Evolutionary conservation across 2,329 filamentous ascomycete species (phyloP).

Genomic region (Sarocladium kiliense): DNA sequence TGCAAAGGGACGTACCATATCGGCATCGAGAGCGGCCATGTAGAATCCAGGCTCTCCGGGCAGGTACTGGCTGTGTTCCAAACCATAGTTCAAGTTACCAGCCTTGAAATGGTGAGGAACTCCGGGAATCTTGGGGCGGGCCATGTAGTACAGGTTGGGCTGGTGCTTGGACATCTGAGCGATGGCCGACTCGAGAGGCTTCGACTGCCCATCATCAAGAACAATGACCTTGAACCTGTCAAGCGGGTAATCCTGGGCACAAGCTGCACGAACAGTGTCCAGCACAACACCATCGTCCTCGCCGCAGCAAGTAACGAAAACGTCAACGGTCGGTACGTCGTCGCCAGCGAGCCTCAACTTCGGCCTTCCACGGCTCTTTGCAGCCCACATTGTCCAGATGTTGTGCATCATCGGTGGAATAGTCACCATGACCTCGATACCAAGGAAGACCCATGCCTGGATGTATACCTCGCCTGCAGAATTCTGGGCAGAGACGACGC

Average conservation of each 20-base stretch:
- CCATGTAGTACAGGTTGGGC: slow-evolving; percentile 48
- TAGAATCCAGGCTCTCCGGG: slow-evolving; percentile 51
- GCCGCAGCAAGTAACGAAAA: slow-evolving; percentile 53
- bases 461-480: slow-evolving; percentile 33
- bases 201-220: slow-evolving; percentile 48
- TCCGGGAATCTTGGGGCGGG: slow-evolving; percentile 42
- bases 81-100: slow-evolving; percentile 58
- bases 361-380: slow-evolving; percentile 48
- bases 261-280: slow-evolving; percentile 52
- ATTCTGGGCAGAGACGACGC: slow-evolving; percentile 46
- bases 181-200: slow-evolving; percentile 34
- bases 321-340: slow-evolving; percentile 48
- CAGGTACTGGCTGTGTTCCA: slow-evolving; percentile 43
- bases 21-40: slow-evolving; percentile 60
- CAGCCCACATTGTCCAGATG: slow-evolving; percentile 50
- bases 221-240: slow-evolving; percentile 49
- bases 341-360: slow-evolving; percentile 46
- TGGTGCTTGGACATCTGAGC: slow-evolving; percentile 31
- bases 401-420: slow-evolving; percentile 53
- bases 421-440: slow-evolving; percentile 46
- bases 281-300: slow-evolving; percentile 52
- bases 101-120: slow-evolving; percentile 57
- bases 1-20: slow-evolving; percentile 43
- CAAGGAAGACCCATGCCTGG: slow-evolving; percentile 53
- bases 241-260: slow-evolving; percentile 47